Base-by-base conservation (phyloP, 2,329 filamentous ascomycete genomes). In the Calonectria hawksworthii region DNA sequence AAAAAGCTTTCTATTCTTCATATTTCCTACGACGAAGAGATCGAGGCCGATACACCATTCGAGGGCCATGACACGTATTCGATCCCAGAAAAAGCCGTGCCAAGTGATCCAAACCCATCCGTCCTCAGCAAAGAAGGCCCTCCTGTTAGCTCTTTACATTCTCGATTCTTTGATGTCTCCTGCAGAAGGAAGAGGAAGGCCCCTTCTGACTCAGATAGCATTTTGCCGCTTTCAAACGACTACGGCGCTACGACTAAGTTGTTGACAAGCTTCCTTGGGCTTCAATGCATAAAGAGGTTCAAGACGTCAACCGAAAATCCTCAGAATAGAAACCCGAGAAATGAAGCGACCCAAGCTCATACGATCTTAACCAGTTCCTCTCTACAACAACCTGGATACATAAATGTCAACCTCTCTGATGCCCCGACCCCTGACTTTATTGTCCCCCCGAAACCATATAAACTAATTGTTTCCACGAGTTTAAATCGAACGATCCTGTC, bases 381-480 rank as follows among this genome's bases (percentile, higher is more conserved):
- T 3, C 56, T 44, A 23, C 9, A 26, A 6, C n/a, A 23, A 2
- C 38, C 34, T n/a, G 34, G 66, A 21, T 23, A 41, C 30, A 18
- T 6, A 11, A 44, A 32, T 34, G 28, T 28, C 4, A 51, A 32
- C 2, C 41, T 74, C 5, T 32, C 34, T 2, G 59, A 72, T 8
- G 74, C 78, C 10, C 59, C 68, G 2, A 47, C 50, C 13, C 84
- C 83, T 1, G 23, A 76, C 0, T 21, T 81, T 7, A 18, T 66
- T 0, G 14, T 77, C 1, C 78, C 82, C 1, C 28, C 44, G 3
- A 63, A 77, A 16, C 76, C 68, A 5, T 80, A 77, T 13, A 75
- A 77, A 3, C 83, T 92, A 76, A 87, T 94, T 10, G 84, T 92
- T 23, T 91, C 92, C 0, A 83, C 89, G 0, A 84, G 82, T 14